Evolutionary conservation across 495 filamentous ascomycete genomes (phyloP), one percentile per base, ranked within the genome.

Genomic region (Hypoxylon intermedium): DNA sequence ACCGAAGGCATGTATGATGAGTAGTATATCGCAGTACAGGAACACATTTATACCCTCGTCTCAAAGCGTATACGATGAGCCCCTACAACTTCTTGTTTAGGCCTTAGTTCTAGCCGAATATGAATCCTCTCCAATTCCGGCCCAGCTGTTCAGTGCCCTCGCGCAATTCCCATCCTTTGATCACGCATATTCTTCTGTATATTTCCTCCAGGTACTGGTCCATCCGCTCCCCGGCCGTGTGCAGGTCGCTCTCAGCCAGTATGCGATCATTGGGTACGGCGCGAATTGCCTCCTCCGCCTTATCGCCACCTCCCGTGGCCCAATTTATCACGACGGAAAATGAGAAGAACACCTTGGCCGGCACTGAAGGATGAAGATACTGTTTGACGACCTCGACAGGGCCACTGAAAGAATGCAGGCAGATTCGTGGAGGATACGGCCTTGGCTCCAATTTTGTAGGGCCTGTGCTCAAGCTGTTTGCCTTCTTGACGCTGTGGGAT

Each of bases 361-460:
- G 93, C 16, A 94, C 84, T 0, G 85, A 81, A 1, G 84, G 85
- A 60, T 88, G 77, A 56, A 92, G 72, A 59, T 95, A 97, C 70
- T 93, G 91, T 41, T 82, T 89, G 23, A 96, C 67, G 20, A 84
- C 81, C 33, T 94, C 87, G 16, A 83, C 73, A n/a, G 89, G 82
- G 0, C 92, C 95, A 26, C 90, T 92, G 70, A 90, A 98, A 0
- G 92, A 97, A 73, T 98, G 94, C 64, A 98, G 81, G 68, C 94
- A 98, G 64, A 98, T 87, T 26, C 93, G 83, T 1, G 93, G 92
- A 6, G 94, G 94, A 67, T 89, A 98, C 0, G 89, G 89, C 34
- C 79, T 76, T 9, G 56, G 63, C 23, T 55, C 53, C 38, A 20
- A 23, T 24, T 61, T 65, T 0, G 3, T 12, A 5, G 12, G 20